Evolutionary conservation across 257 asterid species (phyloP), one percentile per base, ranked within the genome.

Genomic region (Catharanthus roseus): DNA sequence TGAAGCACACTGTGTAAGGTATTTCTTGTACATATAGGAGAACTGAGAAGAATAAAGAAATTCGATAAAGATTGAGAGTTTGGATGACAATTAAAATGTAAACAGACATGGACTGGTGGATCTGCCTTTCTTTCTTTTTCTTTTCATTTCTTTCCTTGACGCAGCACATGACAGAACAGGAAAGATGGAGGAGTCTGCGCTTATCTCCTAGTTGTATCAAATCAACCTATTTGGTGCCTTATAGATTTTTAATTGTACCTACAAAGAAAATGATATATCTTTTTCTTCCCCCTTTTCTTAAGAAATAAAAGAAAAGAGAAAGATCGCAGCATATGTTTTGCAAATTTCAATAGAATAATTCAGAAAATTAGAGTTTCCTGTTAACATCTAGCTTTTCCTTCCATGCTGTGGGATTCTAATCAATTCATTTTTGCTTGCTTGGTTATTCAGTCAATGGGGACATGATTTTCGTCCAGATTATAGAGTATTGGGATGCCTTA

Each of bases 1-100:
- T 83, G 99, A 95, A 87, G 97, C 99, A 75, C 99, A 95, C 79
- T 95, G 97, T 84, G 81, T 91, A 75, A 95, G 99, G 99, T 91
- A 81, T 75, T 74, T 66, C 71, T 68, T 39, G 34, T 26, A 16
- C 39, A 41, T 24, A 54, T 51, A 12, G 62, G 56, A 28, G 33
- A 51, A 36, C 12, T 51, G 13, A 53, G 56, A 73, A 41, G 24
- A 49, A 10, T 23, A 34, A 45, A 61, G 41, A 5, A 24, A 49
- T 18, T 28, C 51, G 45, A 53, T 41, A 50, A 31, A 44, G 29
- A 44, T 10, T 10, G 45, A 67, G 38, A 67, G 47, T 38, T 47
- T 19, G 44, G 18, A 65, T 45, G 31, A 29, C 38, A 51, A 67
- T 12, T 23, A 72, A 24, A 26, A 28, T 21, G 19, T 11, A 8